phyloP scores from a whole-genome alignment of 148 eudicot species.

The Pharnaceum exiguum region DNA sequence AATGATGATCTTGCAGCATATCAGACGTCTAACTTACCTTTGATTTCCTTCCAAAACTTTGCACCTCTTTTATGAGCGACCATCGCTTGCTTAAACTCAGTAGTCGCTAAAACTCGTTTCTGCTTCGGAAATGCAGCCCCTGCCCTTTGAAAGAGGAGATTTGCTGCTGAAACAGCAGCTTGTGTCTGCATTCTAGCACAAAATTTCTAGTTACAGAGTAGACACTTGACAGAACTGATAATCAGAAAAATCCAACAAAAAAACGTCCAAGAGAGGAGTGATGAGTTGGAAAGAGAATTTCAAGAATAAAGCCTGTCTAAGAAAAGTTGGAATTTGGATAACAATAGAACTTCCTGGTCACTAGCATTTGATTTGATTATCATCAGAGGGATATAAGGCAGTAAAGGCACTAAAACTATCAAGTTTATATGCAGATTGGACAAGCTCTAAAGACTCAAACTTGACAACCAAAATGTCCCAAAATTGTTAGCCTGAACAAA shows the following conservation, averaged over 20 bases:
- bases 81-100: constrained; percentile 74
- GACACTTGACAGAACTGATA: not conserved
- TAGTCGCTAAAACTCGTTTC: constrained; percentile 52
- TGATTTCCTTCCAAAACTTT: constrained; percentile 38
- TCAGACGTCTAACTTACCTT: constrained; percentile 33
- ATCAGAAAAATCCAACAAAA: not conserved
- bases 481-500: no score
- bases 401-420: no score
- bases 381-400: no score
- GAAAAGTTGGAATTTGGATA: no score
- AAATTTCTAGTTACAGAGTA: constrained; percentile 11
- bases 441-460: no score
- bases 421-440: no score
- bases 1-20: not conserved
- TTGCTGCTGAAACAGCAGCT: constrained; percentile 68
- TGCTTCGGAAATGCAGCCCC: constrained; percentile 82
- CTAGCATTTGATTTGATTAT: no score
- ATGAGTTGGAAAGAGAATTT: no score
- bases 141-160: constrained; percentile 57
- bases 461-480: no score
- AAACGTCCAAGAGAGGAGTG: no score
- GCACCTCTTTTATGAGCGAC: constrained; percentile 60
- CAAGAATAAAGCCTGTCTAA: no score
- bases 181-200: constrained; percentile 70
- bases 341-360: no score